Percentiles rank a stretch among this genome's conserved stretches.
Conservation (phyloP, 139 green algal genomes). For the Chlamydomonas incerta region DNA sequence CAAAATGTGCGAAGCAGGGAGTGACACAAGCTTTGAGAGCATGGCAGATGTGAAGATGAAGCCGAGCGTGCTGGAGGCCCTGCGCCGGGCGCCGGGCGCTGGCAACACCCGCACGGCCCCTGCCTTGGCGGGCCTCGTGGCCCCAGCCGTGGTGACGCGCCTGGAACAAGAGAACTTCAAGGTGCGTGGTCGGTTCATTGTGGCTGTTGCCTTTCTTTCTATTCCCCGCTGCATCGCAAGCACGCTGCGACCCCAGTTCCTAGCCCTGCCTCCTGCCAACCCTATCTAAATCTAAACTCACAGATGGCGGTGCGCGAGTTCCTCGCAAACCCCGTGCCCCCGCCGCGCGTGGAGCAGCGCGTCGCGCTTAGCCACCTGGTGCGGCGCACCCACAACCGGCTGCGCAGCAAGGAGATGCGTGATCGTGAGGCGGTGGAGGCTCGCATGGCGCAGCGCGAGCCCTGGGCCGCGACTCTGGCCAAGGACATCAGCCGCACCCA, state of each 20-base stretch:
- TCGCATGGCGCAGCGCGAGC: not conserved
- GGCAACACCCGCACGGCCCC: too few species aligned
- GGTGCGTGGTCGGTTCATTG: too few species aligned
- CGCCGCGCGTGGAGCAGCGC: not conserved
- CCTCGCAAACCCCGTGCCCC: not conserved
- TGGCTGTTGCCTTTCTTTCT: too few species aligned
- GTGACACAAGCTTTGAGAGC: too few species aligned
- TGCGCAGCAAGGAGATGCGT: not conserved
- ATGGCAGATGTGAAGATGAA: too few species aligned
- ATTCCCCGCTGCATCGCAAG: too few species aligned
- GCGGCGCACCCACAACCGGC: constrained; percentile 10
- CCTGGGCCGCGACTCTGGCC: not conserved
- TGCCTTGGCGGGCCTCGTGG: not conserved
- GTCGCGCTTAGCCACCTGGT: not conserved
- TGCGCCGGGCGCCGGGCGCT: too few species aligned
- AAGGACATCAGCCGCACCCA: constrained; percentile 28
- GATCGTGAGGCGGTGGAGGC: not conserved
- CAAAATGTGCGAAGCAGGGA: not conserved
- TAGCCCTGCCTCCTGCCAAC: too few species aligned
- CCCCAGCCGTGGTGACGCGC: not conserved
- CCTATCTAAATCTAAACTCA: too few species aligned
- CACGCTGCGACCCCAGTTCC: too few species aligned
- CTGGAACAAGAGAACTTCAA: not conserved
- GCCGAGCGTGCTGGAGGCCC: not conserved
- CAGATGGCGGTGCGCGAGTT: not conserved